These are phyloP conservation scores for Fusarium fracticaudum DNA, from an alignment of 2,329 filamentous ascomycete species.

Conservation along the genomic window DNA sequence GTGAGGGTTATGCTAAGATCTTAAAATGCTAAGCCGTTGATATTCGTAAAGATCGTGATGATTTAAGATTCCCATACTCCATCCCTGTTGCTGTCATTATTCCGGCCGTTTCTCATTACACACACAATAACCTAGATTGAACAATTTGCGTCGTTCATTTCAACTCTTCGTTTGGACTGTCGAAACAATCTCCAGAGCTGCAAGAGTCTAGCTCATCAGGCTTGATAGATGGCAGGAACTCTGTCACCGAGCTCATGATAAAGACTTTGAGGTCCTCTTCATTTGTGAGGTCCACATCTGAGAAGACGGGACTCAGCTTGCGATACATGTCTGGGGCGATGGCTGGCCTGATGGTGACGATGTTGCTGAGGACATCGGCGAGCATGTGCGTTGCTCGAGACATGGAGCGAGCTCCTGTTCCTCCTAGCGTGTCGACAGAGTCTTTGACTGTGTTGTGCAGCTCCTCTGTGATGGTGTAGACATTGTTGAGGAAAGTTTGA, in stretches of 20 bases:
- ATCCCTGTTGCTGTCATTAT: background rate
- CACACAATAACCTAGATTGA: background rate
- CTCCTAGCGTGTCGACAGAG: background rate
- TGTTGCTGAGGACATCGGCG: background rate
- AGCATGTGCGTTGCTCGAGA: background rate
- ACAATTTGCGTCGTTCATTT: background rate
- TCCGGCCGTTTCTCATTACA: background rate
- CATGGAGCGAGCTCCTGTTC: conserved; percentile 1
- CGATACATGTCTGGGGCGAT: background rate
- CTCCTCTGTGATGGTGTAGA: background rate
- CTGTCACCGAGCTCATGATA: background rate
- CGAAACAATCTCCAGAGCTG: background rate
- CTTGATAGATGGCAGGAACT: background rate
- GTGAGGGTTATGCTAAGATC: background rate
- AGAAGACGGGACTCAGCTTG: background rate
- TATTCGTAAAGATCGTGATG: conserved; percentile 7
- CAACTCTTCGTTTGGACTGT: background rate
- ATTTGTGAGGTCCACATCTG: background rate
- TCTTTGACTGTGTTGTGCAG: background rate
- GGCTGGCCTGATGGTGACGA: background rate
- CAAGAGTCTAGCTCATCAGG: background rate
- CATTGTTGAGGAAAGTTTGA: rapidly evolving
- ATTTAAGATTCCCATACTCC: background rate
- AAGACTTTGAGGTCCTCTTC: background rate
- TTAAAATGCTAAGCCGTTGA: background rate